These are phyloP conservation scores for Calonectria crousiana DNA, from an alignment of 2,329 filamentous ascomycete species.

Conservation along the genomic window DNA sequence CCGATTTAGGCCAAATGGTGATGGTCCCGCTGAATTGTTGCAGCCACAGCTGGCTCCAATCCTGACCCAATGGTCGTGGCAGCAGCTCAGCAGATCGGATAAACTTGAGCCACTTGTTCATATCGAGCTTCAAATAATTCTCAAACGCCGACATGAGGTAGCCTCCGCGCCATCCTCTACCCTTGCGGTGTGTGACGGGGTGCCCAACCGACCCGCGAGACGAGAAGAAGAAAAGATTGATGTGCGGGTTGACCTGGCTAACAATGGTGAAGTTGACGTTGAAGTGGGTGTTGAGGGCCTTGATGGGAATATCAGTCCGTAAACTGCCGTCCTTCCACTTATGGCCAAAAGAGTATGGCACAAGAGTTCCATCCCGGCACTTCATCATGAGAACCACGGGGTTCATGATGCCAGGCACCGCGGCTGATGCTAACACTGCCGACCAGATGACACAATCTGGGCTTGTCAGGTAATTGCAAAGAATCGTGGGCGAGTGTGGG, in stretches of 20 bases:
- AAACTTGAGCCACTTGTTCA: conserved; percentile 98
- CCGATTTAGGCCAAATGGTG: conserved; percentile 93
- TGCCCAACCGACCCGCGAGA: conserved; percentile 91
- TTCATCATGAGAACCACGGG: conserved; percentile 96
- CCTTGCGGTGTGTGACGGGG: conserved; percentile 92
- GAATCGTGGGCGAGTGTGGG: conserved; percentile 89
- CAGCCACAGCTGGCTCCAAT: conserved; percentile 97
- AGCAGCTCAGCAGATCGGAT: conserved; percentile 92
- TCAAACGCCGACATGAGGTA: conserved; percentile 93
- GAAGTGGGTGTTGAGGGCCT: conserved; percentile 94
- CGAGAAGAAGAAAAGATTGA: conserved; percentile 99
- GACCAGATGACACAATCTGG: conserved; percentile 99
- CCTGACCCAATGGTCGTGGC: conserved; percentile 89
- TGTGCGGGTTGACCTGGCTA: conserved; percentile 91
- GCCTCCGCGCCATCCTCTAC: conserved; percentile 94
- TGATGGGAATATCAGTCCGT: conserved; percentile 94
- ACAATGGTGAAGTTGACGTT: conserved; percentile 98
- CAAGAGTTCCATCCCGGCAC: conserved; percentile 78
- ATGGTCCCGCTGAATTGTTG: conserved; percentile 95
- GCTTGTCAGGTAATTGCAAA: conserved; percentile 94
- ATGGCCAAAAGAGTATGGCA: conserved; percentile 95
- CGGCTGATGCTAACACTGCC: conserved; percentile 92
- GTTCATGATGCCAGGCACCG: conserved; percentile 95
- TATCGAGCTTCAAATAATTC: conserved; percentile 94
- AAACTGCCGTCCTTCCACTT: conserved; percentile 99